phyloP scores from a whole-genome alignment of 2,329 filamentous ascomycete species.

The Diaporthe sp. region DNA sequence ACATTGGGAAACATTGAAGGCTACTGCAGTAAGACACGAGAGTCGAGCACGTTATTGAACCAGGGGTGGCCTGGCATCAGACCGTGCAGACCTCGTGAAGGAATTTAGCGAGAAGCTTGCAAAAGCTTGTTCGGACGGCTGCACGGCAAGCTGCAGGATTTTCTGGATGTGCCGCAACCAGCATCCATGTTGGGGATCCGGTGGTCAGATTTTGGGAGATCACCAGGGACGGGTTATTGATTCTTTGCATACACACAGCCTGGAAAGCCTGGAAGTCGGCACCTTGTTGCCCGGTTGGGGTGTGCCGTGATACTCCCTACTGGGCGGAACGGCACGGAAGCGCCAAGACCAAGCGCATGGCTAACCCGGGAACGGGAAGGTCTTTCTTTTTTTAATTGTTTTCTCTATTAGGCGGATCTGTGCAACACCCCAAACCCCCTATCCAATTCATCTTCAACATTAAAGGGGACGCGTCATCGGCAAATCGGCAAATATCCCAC shows the following conservation, averaged over 20 bases:
- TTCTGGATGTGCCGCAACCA: background rate
- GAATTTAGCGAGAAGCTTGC: background rate
- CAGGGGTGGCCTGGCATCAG: background rate
- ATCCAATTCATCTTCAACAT: background rate
- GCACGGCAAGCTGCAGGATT: background rate
- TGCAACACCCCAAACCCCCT: background rate
- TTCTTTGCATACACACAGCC: constrained; percentile 4
- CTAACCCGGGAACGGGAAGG: background rate
- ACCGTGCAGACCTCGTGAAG: background rate
- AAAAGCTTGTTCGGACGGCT: constrained; percentile 3
- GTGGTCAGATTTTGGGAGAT: background rate
- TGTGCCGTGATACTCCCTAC: background rate
- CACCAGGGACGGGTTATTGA: background rate
- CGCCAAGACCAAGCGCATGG: background rate
- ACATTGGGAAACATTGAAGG: background rate
- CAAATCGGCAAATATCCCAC: constrained; percentile 4
- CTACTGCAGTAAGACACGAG: constrained; percentile 9
- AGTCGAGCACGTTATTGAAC: background rate
- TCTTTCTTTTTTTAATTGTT: constrained; percentile 1
- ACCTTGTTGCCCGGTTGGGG: background rate
- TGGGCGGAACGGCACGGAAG: constrained; percentile 21
- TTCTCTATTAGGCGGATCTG: background rate
- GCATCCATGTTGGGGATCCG: constrained; percentile 8
- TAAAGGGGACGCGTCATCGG: constrained; percentile 11
- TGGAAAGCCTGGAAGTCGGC: background rate